These are phyloP conservation scores for Cutaneotrichosporon dermatis DNA, from an alignment of 1,284 basidiomycete species.

Conservation along the genomic window DNA sequence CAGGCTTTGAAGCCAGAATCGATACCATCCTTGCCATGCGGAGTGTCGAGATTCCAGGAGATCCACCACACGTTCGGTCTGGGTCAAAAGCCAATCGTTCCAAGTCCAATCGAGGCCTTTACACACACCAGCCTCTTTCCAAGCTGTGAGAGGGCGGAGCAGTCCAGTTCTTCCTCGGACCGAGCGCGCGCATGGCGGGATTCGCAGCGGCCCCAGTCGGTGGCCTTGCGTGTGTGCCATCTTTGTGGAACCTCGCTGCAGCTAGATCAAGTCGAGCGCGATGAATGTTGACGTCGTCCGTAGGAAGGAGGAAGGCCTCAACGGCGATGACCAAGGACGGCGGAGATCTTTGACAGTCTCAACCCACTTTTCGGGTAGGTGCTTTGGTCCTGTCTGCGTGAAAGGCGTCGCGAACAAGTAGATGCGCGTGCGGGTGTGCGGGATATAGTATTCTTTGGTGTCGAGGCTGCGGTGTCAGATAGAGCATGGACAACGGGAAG, in stretches of 20 bases:
- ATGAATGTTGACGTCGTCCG: constrained; percentile 86
- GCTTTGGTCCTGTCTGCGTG: neutral
- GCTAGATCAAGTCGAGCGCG: constrained; percentile 78
- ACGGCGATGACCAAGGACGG: constrained; percentile 79
- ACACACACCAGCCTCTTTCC: constrained; percentile 88
- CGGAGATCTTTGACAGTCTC: constrained; percentile 63
- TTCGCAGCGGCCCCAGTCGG: constrained; percentile 88
- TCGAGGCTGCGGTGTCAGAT: constrained; percentile 56
- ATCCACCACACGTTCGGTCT: constrained; percentile 92
- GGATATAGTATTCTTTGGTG: constrained; percentile 91
- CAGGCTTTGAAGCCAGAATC: constrained; percentile 87
- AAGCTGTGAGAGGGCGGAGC: constrained; percentile 81
- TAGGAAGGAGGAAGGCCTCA: constrained; percentile 84
- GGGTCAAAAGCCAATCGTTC: constrained; percentile 85
- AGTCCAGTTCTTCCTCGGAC: constrained; percentile 72
- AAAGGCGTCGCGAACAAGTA: constrained; percentile 65
- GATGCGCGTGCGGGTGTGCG: constrained; percentile 84
- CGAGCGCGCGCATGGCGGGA: constrained; percentile 83
- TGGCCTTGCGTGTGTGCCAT: constrained; percentile 54
- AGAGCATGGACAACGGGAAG: too few relatives aligned
- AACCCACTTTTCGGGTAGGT: constrained; percentile 68
- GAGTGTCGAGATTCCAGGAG: constrained; percentile 85
- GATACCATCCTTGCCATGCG: constrained; percentile 70
- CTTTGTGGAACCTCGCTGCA: constrained; percentile 46
- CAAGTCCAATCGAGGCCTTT: constrained; percentile 86